phyloP scores from a whole-genome alignment of 306 rosid species.

The Sophora flavescens region DNA sequence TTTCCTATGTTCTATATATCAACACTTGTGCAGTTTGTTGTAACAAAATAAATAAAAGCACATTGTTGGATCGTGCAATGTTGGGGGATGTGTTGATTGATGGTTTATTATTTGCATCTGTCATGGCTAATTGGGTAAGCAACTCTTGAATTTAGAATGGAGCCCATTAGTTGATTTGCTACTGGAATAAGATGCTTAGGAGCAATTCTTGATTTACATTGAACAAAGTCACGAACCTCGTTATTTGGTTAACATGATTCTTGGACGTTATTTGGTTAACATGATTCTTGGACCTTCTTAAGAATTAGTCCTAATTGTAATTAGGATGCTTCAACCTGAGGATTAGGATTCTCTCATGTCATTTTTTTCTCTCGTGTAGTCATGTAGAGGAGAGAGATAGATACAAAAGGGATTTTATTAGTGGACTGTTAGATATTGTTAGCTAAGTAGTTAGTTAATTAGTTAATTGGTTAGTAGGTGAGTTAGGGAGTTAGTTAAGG shows the following conservation, averaged over 20 bases:
- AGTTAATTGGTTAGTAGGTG: too few relatives aligned
- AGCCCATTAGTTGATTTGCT: slow-evolving; percentile 12
- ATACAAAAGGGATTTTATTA: too few relatives aligned
- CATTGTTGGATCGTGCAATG: slow-evolving; percentile 16
- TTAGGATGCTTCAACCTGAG: not conserved
- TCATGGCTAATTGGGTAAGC: slow-evolving; percentile 21
- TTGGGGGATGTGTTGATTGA: slow-evolving; percentile 6
- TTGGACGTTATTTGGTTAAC: slow-evolving; percentile 34
- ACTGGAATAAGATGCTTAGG: not conserved
- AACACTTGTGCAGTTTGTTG: not conserved
- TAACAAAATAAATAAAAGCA: not conserved
- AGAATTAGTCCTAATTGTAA: not conserved
- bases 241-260: slow-evolving; percentile 31
- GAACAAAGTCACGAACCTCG: not conserved
- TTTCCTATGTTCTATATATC: slow-evolving; percentile 1
- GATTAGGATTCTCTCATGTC: too few relatives aligned
- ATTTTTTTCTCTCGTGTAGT: too few relatives aligned
- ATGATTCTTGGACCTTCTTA: slow-evolving; percentile 21
- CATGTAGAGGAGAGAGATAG: too few relatives aligned
- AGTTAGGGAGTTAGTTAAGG: too few relatives aligned
- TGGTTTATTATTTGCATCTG: not conserved
- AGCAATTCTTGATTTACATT: not conserved
- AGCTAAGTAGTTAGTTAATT: too few relatives aligned
- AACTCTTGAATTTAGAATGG: slow-evolving; percentile 25
- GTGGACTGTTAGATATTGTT: too few relatives aligned